Base-by-base conservation (phyloP, 768 basidiomycete genomes). In the Tulasnella sp. region DNA sequence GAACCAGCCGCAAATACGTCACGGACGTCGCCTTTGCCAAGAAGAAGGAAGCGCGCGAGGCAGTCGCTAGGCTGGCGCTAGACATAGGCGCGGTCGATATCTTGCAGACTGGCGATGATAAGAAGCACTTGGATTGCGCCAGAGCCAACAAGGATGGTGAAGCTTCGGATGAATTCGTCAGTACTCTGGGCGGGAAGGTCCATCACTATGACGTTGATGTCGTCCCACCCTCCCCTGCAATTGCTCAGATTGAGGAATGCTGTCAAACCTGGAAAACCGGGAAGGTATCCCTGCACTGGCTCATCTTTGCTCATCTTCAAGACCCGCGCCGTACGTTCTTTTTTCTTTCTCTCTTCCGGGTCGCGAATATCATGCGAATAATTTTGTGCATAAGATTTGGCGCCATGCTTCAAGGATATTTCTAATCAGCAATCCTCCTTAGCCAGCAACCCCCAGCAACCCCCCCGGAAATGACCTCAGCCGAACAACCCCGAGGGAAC, bases 61-160 rank as follows among this genome's bases (percentile, higher is more conserved):
- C 87, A 71, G 91, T 86, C 0, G 90, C 90, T 0, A 85, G 83
- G 21, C 83, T 89, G 21, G 92, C 92, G 5, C 85, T 92, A 31
- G 87, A 90, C 9, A 88, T 89, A 86, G 91, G 90, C 27, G 92
- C 88, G 1, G 83, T 92, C 42, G 88, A 91, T 27, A 92, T 92
- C 82, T 89, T 92, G 72, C 76, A 83, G 10, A 82, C 84, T 1
- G 89, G 89, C 3, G 88, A 88, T n/a, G 84, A 74, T 74, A 40
- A 46, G 39, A 62, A 71, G 34, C 62, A 73, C n/a, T 8, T 38
- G 24, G 31, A 58, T 44, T 46, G 83, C 39, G 84, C 85, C 46
- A 84, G 83, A 39, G 85, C 84, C 68, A 86, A 87, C 52, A 85
- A 84, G 9, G 83, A 81, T 82, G 83, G 38, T 80, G 80, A 58